These are phyloP conservation scores for Nitzschia sp. DNA, from an alignment of 108 stramenopile genomes.

Conservation along the genomic window DNA sequence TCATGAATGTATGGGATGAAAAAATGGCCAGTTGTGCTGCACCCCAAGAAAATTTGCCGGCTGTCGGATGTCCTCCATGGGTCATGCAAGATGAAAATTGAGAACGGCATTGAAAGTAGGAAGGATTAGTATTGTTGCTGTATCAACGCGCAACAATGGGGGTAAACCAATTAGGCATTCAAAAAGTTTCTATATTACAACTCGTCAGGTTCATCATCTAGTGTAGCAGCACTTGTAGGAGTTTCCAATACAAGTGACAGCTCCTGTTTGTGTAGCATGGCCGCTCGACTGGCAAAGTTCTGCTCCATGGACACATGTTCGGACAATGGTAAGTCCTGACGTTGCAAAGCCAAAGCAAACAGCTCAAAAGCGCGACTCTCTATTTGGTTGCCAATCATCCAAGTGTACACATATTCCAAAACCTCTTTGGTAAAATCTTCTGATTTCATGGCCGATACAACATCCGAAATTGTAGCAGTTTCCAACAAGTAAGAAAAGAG, in stretches of 20 bases:
- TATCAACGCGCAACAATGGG: background rate
- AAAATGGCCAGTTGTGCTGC: slow-evolving; percentile 86
- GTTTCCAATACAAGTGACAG: background rate
- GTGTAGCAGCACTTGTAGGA: background rate
- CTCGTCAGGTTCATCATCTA: background rate
- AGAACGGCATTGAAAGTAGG: background rate
- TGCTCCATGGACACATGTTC: slow-evolving; percentile 33
- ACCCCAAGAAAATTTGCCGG: slow-evolving; percentile 85
- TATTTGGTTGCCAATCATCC: slow-evolving; percentile 39
- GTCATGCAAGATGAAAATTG: slow-evolving; percentile 66
- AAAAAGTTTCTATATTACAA: background rate
- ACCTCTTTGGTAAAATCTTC: slow-evolving; percentile 10
- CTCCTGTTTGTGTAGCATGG: slow-evolving; percentile 26
- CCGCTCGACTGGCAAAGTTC: slow-evolving; percentile 40
- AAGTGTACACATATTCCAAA: slow-evolving; percentile 34
- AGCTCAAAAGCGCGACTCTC: slow-evolving; percentile 33
- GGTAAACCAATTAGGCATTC: background rate
- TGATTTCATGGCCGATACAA: slow-evolving; percentile 7
- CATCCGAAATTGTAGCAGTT: slow-evolving; percentile 24
- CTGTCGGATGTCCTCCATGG: slow-evolving; percentile 85
- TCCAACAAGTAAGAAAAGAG: slow-evolving; percentile 17
- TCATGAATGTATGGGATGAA: slow-evolving; percentile 93
- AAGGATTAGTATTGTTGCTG: background rate
- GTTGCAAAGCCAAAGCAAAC: slow-evolving; percentile 34
- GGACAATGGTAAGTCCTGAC: background rate